Base-by-base conservation (phyloP, 805 yeast genomes). In the Lipomyces japonicus region DNA sequence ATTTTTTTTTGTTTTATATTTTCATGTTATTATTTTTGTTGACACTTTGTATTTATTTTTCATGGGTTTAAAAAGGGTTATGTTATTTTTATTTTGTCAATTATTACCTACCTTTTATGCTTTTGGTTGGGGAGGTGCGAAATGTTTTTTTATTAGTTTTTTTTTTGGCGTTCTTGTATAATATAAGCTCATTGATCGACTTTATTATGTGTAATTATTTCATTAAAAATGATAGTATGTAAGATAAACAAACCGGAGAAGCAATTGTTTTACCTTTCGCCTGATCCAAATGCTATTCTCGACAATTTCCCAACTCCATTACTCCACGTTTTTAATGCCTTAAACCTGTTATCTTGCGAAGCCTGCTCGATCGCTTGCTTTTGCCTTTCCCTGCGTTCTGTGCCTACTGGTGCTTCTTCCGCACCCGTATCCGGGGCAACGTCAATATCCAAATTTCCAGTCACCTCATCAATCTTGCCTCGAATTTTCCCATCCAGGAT, bases 401-500 rank as follows among this genome's bases (percentile, higher is more conserved):
- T 50, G 6, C 57, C 57, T 6, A 49, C 49, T 16, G 42, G 51
- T 10, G 57, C 57, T 36, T 43, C 54, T 36, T 53, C 57, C 18
- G 54, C 53, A 22, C 58, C 58, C 6, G 37, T 50, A 44, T 54
- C 59, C 7, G 53, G 39, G 32, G 56, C 44, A 10, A 50, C 54
- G 26, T 57, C 54, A 31, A 57, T 43, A 39, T 55, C 50, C 12
- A 57, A 39, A 14, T 39, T 30, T 2, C 56, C 55, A n/a, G 44
- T 48, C 25, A 55, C 59, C 23, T 57, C 55, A 45, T 68, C 64
- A n/a, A 67, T 54, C 41, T 61, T 50, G n/a, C 67, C 65, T 22
- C 48, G 30, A 2, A 67, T 49, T 34, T 59, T 50, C 23, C 57
- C 58, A 42, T 66, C 68, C 16, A 66, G 51, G 38, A 67, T 64